Evolutionary conservation across 2,329 filamentous ascomycete genomes (phyloP).

Genomic region (Diplocarpon mali): DNA sequence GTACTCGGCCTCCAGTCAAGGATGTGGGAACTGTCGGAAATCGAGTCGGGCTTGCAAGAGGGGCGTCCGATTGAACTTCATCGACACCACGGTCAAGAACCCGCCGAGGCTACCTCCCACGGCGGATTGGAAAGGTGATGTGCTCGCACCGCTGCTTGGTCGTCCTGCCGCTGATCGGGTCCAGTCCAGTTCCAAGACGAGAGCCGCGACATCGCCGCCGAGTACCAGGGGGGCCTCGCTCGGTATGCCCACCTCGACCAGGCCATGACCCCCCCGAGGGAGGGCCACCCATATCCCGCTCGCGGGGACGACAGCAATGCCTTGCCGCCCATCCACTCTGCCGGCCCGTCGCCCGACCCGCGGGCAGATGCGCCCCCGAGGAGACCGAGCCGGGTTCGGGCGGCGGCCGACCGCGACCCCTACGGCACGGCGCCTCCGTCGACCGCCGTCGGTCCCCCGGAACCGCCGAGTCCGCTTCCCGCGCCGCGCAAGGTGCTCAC

Average conservation of each 20-base stretch:
- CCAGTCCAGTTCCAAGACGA: conserved; percentile 76
- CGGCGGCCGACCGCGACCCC: conserved; percentile 25
- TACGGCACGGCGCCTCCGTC: conserved; percentile 31
- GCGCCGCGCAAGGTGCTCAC: conserved; percentile 53
- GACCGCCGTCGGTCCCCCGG: conserved; percentile 26
- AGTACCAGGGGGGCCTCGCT: conserved; percentile 70
- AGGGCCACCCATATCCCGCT: conserved; percentile 20
- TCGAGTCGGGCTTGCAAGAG: conserved; percentile 78
- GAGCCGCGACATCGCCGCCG: conserved; percentile 78
- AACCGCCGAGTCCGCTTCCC: conserved; percentile 30
- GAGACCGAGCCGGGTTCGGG: conserved; percentile 24
- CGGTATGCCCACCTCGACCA: conserved; percentile 53
- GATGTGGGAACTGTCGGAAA: conserved; percentile 62
- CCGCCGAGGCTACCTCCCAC: conserved; percentile 53
- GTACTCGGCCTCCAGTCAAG: conserved; percentile 1
- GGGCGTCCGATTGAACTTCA: conserved; percentile 81
- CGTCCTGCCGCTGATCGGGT: conserved; percentile 8
- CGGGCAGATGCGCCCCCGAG: conserved; percentile 18
- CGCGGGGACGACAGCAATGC: conserved; percentile 19
- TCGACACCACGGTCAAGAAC: conserved; percentile 63
- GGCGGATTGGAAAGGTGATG: conserved; percentile 50
- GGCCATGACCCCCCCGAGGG: conserved; percentile 24
- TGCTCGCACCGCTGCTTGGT: neutral
- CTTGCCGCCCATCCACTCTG: conserved; percentile 24
- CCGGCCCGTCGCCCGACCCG: conserved; percentile 19